Evolutionary conservation across 1,139 yeast species (phyloP), one percentile per base, ranked within the genome.

Genomic region (Sugiyamaella neomexicana): DNA sequence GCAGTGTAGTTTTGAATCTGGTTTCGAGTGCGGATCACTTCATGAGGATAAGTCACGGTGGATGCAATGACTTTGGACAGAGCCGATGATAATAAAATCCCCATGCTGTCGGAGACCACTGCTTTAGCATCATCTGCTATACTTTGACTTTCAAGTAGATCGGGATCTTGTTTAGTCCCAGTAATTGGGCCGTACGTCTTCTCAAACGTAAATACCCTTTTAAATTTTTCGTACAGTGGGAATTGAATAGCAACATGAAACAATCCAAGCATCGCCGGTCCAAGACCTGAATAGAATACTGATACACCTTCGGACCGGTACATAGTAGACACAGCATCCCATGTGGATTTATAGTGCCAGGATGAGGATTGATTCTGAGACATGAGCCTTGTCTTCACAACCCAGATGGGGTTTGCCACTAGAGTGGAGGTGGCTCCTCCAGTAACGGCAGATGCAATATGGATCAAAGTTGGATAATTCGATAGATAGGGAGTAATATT

Each of bases 401-500:
- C 98, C 99, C 99, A 93, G 36, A 93, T 88, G 6, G 99, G 99
- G 70, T 93, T 95, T 0, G 97, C 95, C 8, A 85, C 73, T n/a
- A 89, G 76, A 0, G 97, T 86, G 2, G 96, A 87, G 8, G 85
- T 81, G 60, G 89, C 82, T 16, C 99, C 99, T 0, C 98, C 97
- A 2, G 91, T 80, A 53, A 91, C 78, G 0, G 99, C 98, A 43
- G 95, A 82, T 55, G 81, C 74, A 56, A 91, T 85, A 71, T 89
- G 93, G 46, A 80, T 74, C 15, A 82, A 56, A 44, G 82, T 79
- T 34, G 82, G 85, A 52, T 76, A 46, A 41, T 54, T 40, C 6
- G 29, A 12, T 16, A 41, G 36, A 29, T 27, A 42, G 36, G 41
- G 52, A 49, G 47, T 15, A 68, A 53, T 17, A 60, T 60, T 8